A percentile compares a stretch with the other conserved stretches of the same genome.
These are phyloP conservation scores for Aspergillus sp. DNA, from an alignment of 2,329 filamentous ascomycete genomes.

Conservation along the genomic window DNA sequence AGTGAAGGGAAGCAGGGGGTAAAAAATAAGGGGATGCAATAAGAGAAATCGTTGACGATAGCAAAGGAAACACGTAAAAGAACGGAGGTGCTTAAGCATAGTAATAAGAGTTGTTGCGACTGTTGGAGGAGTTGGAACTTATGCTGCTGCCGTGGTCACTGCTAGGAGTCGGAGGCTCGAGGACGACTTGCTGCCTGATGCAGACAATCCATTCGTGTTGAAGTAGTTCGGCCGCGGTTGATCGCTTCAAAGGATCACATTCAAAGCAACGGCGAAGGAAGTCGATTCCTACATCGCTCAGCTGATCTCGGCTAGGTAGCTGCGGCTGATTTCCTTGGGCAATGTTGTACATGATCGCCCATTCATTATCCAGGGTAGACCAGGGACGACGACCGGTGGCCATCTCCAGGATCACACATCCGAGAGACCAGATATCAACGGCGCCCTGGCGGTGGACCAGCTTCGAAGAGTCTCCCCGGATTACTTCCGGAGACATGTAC, in stretches of 20 bases:
- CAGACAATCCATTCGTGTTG: slow-evolving; percentile 84
- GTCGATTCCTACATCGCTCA: slow-evolving; percentile 80
- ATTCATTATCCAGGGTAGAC: slow-evolving; percentile 96
- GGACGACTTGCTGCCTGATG: slow-evolving; percentile 48
- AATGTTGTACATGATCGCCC: slow-evolving; percentile 99
- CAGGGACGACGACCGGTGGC: slow-evolving; percentile 90
- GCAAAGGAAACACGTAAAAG: neutral
- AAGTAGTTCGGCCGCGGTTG: slow-evolving; percentile 81
- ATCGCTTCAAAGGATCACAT: slow-evolving; percentile 74
- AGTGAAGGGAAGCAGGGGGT: neutral
- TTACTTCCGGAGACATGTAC: slow-evolving; percentile 99
- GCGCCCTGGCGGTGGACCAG: slow-evolving; percentile 75
- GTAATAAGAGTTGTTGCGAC: slow-evolving; percentile 31
- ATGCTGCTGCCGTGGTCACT: slow-evolving; percentile 41
- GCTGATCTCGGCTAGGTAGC: slow-evolving; percentile 76
- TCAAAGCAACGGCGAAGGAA: slow-evolving; percentile 86
- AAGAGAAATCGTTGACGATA: neutral
- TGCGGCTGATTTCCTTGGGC: slow-evolving; percentile 92
- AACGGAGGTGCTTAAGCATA: slow-evolving; percentile 16
- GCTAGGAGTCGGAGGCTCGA: slow-evolving; percentile 41
- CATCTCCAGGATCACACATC: slow-evolving; percentile 97
- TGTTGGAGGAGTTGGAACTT: slow-evolving; percentile 27
- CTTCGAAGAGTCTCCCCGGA: slow-evolving; percentile 80
- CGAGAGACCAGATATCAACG: slow-evolving; percentile 93
- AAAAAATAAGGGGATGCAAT: neutral